Percentiles rank a stretch among this genome's conserved stretches.
These are phyloP conservation scores for Gonium pectorale DNA, from an alignment of 139 green algal genomes.

Conservation along the genomic window DNA sequence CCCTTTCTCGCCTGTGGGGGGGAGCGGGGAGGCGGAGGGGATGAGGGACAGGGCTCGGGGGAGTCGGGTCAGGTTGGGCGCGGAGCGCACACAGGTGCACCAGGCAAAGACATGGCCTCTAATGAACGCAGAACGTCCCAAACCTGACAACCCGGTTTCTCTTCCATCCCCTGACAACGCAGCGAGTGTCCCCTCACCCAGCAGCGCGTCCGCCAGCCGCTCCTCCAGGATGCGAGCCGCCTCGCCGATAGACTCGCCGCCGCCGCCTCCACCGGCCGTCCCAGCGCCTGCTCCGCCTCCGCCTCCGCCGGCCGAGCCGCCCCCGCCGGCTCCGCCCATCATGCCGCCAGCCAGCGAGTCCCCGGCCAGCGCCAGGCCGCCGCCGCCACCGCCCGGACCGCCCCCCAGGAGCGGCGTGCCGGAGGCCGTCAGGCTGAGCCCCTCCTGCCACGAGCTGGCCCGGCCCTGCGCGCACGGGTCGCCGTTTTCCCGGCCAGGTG, in stretches of 20 bases:
- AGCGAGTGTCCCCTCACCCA: slow-evolving; percentile 69
- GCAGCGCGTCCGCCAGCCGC: slow-evolving; percentile 86
- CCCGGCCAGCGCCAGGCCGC: slow-evolving; percentile 36
- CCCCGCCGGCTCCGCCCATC: neutral
- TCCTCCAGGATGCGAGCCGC: slow-evolving; percentile 94
- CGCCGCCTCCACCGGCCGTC: slow-evolving; percentile 7
- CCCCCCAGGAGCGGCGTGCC: slow-evolving; percentile 41
- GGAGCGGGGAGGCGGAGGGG: neutral
- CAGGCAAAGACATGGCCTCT: neutral
- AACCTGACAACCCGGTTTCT: no score
- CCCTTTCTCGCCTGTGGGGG: slow-evolving; percentile 84
- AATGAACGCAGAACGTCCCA: no score
- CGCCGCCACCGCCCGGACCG: slow-evolving; percentile 16
- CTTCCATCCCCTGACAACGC: no score
- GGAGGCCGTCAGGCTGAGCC: slow-evolving; percentile 52
- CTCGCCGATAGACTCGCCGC: slow-evolving; percentile 54
- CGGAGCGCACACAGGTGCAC: neutral
- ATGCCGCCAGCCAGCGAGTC: neutral
- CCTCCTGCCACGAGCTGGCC: slow-evolving; percentile 72
- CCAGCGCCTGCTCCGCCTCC: neutral
- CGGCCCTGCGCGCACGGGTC: no score
- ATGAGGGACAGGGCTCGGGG: neutral
- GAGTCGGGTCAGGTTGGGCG: neutral
- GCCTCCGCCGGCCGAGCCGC: neutral
- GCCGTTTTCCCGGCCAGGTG: no score